Percentiles rank a stretch among this genome's conserved stretches.
These are phyloP conservation scores for Colletotrichum tabaci DNA, from an alignment of 2,329 filamentous ascomycete genomes.

Conservation along the genomic window DNA sequence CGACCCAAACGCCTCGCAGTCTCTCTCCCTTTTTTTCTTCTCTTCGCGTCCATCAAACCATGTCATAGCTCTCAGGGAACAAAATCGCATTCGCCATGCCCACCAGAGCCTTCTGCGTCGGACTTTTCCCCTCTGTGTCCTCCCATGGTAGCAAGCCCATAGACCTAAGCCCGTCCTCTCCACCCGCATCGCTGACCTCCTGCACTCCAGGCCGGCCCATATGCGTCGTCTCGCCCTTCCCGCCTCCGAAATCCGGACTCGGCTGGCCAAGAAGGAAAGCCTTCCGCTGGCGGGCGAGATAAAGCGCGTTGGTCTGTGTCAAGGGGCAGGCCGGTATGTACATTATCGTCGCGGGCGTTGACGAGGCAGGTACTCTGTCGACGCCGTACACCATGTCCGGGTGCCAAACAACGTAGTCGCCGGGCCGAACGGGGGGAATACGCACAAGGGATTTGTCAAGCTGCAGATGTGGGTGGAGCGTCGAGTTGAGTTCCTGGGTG, in stretches of 20 bases:
- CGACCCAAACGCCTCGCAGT: constrained; percentile 9
- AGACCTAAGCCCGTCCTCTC: constrained; percentile 56
- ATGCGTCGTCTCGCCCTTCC: constrained; percentile 53
- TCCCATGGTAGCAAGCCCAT: constrained; percentile 61
- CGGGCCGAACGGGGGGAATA: constrained; percentile 77
- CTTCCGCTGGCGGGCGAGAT: constrained; percentile 68
- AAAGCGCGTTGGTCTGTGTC: constrained; percentile 71
- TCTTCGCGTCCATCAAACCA: constrained; percentile 33
- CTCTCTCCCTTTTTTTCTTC: not conserved
- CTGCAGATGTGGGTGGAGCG: constrained; percentile 81
- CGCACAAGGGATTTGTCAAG: constrained; percentile 78
- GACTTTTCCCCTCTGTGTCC: constrained; percentile 52
- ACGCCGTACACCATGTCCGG: constrained; percentile 80
- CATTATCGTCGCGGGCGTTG: constrained; percentile 50
- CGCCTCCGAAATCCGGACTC: constrained; percentile 57
- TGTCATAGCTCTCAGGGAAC: constrained; percentile 57
- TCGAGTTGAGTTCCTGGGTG: constrained; percentile 77
- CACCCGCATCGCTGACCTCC: constrained; percentile 57
- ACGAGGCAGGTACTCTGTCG: constrained; percentile 60
- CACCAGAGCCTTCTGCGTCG: constrained; percentile 53
- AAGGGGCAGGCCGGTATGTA: constrained; percentile 61
- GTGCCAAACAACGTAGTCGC: constrained; percentile 85
- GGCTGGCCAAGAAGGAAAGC: constrained; percentile 58
- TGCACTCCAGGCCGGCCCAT: constrained; percentile 53
- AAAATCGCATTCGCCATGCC: constrained; percentile 57